Base-by-base conservation (phyloP, 129 eudicot species). In the Logfia minima region DNA sequence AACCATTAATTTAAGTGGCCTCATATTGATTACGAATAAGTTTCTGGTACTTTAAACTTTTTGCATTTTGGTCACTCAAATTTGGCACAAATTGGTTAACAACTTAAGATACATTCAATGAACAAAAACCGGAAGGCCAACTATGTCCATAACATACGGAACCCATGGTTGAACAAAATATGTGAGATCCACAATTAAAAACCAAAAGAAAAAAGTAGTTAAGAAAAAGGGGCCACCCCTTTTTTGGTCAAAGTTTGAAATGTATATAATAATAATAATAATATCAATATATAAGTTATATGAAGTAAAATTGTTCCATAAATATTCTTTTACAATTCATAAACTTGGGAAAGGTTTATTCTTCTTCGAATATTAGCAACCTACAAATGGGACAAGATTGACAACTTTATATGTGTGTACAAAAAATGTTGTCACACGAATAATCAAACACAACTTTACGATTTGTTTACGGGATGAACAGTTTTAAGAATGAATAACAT, bases 191-290 rank as follows among this genome's bases (percentile, higher is more conserved):
- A 65, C 61, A 61, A 26, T 6, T 6, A 43, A 26, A 61, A 21
- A 2, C 48, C 19, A 2, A 56, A 58, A 60, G 10, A 35, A 23
- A 23, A 58, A 74, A 3, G 4, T 3, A 2, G 29, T 18, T 1
- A 7, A 10, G n/a, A 11, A 4, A 19, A 24, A 18, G 18, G 68
- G 37, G 48, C 29, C 14, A 0, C 26, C 29, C 53, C 48, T 70
- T 45, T 60, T 37, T 31, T 45, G 63, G 75, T 79, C 77, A 61
- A 71, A 43, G 77, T 22, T 79, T 61, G 64, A 78, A 78, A 23
- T 79, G 39, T 14, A 71, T 63, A 31, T 31, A 29, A 45, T 24
- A 77, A 6, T 3, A 43, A 43, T 43, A 35, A 6, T 32, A 22
- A 66, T 52, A 52, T 18, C 1, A 53, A 16, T 5, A 16, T 53